Evolutionary conservation across 2,329 filamentous ascomycete genomes (phyloP).

Genomic region (Chrysoporthe deuterocubensis): DNA sequence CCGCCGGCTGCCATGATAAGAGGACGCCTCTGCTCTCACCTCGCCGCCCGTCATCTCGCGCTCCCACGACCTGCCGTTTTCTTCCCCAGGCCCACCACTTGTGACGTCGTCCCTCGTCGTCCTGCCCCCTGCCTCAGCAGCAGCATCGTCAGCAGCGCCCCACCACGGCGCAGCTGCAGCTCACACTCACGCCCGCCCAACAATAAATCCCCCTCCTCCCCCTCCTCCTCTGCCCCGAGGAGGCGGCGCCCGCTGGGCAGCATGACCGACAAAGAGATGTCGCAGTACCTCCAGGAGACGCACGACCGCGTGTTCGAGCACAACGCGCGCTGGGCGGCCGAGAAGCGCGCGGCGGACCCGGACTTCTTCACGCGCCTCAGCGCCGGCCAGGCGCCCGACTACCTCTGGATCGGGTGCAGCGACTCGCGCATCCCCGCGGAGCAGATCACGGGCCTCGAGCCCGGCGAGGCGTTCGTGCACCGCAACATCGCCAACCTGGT

Average conservation of each 20-base stretch:
- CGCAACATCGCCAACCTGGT: slow-evolving; percentile 94
- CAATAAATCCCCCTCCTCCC: neutral
- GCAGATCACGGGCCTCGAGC: slow-evolving; percentile 78
- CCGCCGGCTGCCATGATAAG: slow-evolving; percentile 24
- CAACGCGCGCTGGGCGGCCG: slow-evolving; percentile 68
- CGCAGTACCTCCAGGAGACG: slow-evolving; percentile 62
- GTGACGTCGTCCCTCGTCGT: slow-evolving; percentile 1
- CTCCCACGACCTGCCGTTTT: neutral
- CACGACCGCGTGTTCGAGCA: slow-evolving; percentile 72
- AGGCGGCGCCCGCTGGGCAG: neutral
- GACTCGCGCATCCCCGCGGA: slow-evolving; percentile 93
- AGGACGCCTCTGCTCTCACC: slow-evolving; percentile 21
- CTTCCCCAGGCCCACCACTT: too few species aligned
- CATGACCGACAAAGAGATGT: slow-evolving; percentile 47
- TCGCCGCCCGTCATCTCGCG: slow-evolving; percentile 6
- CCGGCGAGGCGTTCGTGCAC: slow-evolving; percentile 93
- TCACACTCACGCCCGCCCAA: neutral
- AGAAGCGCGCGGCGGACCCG: slow-evolving; percentile 62
- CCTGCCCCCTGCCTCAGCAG: neutral
- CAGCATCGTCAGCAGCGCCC: neutral
- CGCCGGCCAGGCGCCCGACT: slow-evolving; percentile 70
- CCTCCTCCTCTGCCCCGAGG: slow-evolving; percentile 20
- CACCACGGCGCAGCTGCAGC: neutral
- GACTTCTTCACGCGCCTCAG: slow-evolving; percentile 68
- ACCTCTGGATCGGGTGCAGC: slow-evolving; percentile 89